phyloP scores from a whole-genome alignment of 805 yeast species.

The Candida railenensis region DNA sequence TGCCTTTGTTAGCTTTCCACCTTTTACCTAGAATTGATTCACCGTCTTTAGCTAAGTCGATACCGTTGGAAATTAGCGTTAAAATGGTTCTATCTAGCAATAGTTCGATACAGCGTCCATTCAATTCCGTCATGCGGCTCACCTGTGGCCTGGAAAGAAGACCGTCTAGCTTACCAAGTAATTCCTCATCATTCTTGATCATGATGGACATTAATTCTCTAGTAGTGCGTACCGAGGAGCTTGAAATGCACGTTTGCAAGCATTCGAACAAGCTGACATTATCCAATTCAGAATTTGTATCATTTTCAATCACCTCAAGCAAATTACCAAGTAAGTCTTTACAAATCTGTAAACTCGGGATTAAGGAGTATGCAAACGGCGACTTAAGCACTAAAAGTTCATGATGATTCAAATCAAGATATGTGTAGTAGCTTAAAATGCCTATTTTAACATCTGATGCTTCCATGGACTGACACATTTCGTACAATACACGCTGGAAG shows the following conservation, averaged over 20 bases:
- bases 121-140: background rate
- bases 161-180: background rate
- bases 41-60: slow-evolving; percentile 2
- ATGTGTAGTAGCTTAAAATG: background rate
- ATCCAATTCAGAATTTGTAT: background rate
- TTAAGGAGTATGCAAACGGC: background rate
- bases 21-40: slow-evolving; percentile 1
- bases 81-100: slow-evolving; percentile 1
- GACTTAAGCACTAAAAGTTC: background rate
- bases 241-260: background rate
- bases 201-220: background rate
- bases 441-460: background rate
- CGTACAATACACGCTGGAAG: background rate
- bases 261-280: background rate
- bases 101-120: slow-evolving; percentile 4
- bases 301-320: background rate
- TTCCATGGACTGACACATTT: slow-evolving; percentile 1
- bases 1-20: background rate
- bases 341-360: background rate
- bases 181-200: background rate
- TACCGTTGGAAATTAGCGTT: slow-evolving; percentile 3
- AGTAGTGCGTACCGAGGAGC: background rate
- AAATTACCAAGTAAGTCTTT: background rate
- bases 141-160: background rate
- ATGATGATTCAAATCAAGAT: background rate